A percentile compares a stretch with the other conserved stretches of the same genome.
phyloP scores from a whole-genome alignment of 2,329 filamentous ascomycete genomes.

The Purpureocillium lavendulum region DNA sequence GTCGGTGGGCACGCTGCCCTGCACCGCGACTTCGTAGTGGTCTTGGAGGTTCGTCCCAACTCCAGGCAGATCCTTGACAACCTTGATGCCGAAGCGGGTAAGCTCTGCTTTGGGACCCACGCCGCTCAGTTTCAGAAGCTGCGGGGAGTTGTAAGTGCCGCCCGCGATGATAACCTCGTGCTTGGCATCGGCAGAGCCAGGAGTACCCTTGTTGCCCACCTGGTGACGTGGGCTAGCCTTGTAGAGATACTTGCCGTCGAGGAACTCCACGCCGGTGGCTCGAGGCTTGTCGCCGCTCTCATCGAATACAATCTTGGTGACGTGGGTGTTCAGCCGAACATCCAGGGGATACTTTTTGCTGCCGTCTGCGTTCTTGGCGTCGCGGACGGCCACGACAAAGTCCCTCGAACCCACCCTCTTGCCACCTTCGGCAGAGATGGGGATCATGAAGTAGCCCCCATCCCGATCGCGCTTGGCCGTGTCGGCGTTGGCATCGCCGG shows the following conservation, averaged over 20 bases:
- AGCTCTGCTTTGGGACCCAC: slow-evolving; percentile 33
- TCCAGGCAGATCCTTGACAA: slow-evolving; percentile 49
- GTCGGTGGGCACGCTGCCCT: slow-evolving; percentile 7
- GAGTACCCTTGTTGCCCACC: slow-evolving; percentile 12
- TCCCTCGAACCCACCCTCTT: slow-evolving; percentile 39
- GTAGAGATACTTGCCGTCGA: slow-evolving; percentile 32
- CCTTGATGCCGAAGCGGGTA: slow-evolving; percentile 33
- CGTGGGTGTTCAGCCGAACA: slow-evolving; percentile 17
- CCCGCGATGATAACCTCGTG: slow-evolving; percentile 39
- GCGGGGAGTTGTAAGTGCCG: slow-evolving; percentile 37
- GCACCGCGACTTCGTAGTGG: slow-evolving; percentile 18
- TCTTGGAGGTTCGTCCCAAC: slow-evolving; percentile 46
- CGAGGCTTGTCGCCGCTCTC: slow-evolving; percentile 16
- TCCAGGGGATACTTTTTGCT: slow-evolving; percentile 9
- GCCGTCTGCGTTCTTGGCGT: slow-evolving; percentile 13
- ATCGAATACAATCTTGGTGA: slow-evolving; percentile 26
- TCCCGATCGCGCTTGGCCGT: slow-evolving; percentile 32
- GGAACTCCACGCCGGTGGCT: slow-evolving; percentile 34
- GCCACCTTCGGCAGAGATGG: slow-evolving; percentile 31
- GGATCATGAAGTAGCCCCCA: slow-evolving; percentile 34
- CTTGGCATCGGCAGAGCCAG: slow-evolving; percentile 20
- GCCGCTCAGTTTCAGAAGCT: slow-evolving; percentile 37
- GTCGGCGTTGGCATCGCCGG: slow-evolving; percentile 43
- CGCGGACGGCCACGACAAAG: slow-evolving; percentile 29
- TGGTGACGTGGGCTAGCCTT: slow-evolving; percentile 30